Evolutionary conservation across 139 green algal species (phyloP), one percentile per base, ranked within the genome.

Genomic region (Volvox africanus): DNA sequence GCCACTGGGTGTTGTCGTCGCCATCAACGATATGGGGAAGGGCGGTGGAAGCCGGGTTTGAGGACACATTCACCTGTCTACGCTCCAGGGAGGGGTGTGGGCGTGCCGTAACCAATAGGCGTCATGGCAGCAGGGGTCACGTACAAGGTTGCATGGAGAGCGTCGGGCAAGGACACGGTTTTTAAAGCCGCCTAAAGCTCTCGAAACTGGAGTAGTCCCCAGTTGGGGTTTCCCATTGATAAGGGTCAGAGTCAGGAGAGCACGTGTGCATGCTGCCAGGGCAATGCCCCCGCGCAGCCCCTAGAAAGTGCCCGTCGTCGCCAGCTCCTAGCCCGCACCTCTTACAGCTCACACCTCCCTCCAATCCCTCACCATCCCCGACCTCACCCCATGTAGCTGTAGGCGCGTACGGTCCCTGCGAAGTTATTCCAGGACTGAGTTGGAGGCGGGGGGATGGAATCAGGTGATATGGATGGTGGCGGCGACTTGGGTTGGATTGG

Each of bases 1-100:
- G 85, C 85, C 85, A 89, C 85, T 82, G 69, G 19, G 85, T 89
- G 85, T 89, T 89, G 44, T 89, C 85, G 71, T 89, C 65, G 28
- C 69, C 50, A 37, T 89, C 85, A 2, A 50, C 44, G 37, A 89
- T 82, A 26, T 28, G n/a, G 16, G 85, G n/a, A 26, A 73, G 44
- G 12, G 69, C 69, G 17, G 1, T 24, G 6, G 44, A 20, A 28
- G 61, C 37, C 19, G 44, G n/a, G 85, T 89, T 89, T 71, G 85
- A 82, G 16, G 69, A 82, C 18, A 89, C 85, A 11, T 71, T 82
- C 18, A 82, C 85, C 35, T 16, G 13, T 17, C 84, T 87, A 61
- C 20, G 28, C 1, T 30, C n/a, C 30, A 68, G 61, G 30, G 16
- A 61, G 14, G 80, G n/a, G n/a, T n/a, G n/a, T n/a, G n/a, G n/a